Evolutionary conservation across 1,284 basidiomycete species (phyloP).

Genomic region (Inonotus obliquus): DNA sequence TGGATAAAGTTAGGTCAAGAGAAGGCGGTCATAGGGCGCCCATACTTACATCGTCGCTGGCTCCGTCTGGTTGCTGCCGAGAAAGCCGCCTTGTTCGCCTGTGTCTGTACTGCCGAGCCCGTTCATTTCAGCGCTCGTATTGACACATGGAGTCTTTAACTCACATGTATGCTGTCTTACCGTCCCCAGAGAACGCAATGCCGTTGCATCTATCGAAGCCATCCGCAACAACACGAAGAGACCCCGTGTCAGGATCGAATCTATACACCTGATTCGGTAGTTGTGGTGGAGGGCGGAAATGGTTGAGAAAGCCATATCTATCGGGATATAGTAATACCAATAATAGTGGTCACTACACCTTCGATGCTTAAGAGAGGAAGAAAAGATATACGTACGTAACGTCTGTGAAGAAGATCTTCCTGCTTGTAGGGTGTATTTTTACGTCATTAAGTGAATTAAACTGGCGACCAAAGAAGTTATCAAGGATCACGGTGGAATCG

Average conservation of each 20-base stretch:
- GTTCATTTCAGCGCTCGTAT: background rate
- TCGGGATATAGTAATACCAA: background rate
- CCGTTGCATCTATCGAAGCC: conserved; percentile 62
- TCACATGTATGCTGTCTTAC: conserved; percentile 62
- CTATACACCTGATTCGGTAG: conserved; percentile 73
- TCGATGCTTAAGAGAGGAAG: background rate
- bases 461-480: conserved; percentile 72
- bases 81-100: conserved; percentile 41
- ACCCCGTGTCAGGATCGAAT: conserved; percentile 58
- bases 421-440: conserved; percentile 62
- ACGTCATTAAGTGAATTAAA: conserved; percentile 82
- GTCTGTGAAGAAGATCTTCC: conserved; percentile 70
- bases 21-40: background rate
- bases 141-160: conserved; percentile 23
- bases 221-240: conserved; percentile 66
- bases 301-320: conserved; percentile 49
- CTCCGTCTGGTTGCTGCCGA: conserved; percentile 54
- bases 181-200: conserved; percentile 64
- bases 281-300: conserved; percentile 60
- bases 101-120: conserved; percentile 45
- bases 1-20: background rate
- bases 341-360: background rate
- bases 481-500: conserved; percentile 58
- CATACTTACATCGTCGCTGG: conserved; percentile 63
- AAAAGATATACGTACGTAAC: conserved; percentile 41